Base-by-base conservation (phyloP, 371 early-diverging fungal species). In the Rhizopus arrhizus region DNA sequence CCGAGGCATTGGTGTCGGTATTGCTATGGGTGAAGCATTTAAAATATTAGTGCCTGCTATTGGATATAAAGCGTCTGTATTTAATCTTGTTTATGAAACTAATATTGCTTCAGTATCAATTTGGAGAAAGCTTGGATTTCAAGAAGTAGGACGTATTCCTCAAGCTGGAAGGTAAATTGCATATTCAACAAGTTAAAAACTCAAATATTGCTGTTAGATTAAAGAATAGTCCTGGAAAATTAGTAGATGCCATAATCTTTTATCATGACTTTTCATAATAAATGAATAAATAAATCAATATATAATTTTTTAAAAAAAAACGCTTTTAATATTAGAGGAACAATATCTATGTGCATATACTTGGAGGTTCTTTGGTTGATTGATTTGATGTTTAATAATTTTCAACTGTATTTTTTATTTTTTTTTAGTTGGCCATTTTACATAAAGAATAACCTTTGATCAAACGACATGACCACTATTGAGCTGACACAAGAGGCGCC, bases 401-500 rank as follows among this genome's bases (percentile, higher is more conserved):
- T 35, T 32, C 12, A 40, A 22, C 22, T 22, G 22, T 22, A 22
- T 22, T 22, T 22, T 22, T 22, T 22, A 22, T 22, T 31, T 38
- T n/a, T 49, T 13, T 69, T 77, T 77, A 80, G 72, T 73, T 75
- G 68, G 68, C 63, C 80, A 77, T 80, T 66, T 70, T 76, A 70
- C 80, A 77, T 77, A 80, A 80, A 71, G 80, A 80, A 62, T 66
- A 77, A 73, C 90, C 91, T 75, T 94, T 97, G 68, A 95, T 94
- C 70, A 98, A 85, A 56, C 95, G 93, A 98, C 99, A 72, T 91
- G 92, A 71, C 99, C 99, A 78, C 99, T 99, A 59, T 99, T 97
- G 65, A 99, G 98, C 83, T 96, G 98, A 84, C 96, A 95, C 64
- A 99, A 55, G 98, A 95, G 57, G 92, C 91, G 53, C 89, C 84